Evolutionary conservation across 2,329 filamentous ascomycete genomes (phyloP).

Genomic region (Acephala macrosclerotiorum): DNA sequence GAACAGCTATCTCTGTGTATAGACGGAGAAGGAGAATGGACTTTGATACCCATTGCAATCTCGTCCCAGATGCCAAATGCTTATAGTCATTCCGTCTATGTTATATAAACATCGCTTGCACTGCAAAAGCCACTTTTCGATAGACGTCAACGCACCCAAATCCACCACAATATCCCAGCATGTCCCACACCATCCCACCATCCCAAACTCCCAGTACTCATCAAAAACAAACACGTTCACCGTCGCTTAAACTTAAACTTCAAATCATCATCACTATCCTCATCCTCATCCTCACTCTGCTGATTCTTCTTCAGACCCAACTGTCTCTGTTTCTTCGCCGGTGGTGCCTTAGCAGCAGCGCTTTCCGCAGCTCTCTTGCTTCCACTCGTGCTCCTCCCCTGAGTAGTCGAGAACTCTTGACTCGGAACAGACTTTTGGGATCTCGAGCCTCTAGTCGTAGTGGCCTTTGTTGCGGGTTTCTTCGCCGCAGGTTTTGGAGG

Average conservation of each 20-base stretch:
- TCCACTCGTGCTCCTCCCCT: conserved; percentile 1
- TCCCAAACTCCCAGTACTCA: neutral
- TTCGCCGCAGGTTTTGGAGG: conserved; percentile 12
- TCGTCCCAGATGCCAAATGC: neutral
- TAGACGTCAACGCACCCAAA: neutral
- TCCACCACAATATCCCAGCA: neutral
- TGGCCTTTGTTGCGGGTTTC: conserved; percentile 2
- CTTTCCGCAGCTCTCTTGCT: conserved; percentile 36
- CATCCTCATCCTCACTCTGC: conserved; percentile 35
- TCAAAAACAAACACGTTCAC: neutral
- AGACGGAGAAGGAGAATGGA: neutral
- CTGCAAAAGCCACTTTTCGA: neutral
- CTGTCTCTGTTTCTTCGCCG: conserved; percentile 39
- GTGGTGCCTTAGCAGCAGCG: conserved; percentile 31
- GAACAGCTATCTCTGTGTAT: conserved; percentile 3
- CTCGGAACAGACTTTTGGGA: conserved; percentile 19
- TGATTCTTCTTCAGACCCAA: conserved; percentile 16
- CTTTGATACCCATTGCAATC: conserved; percentile 29
- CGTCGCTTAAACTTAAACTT: conserved; percentile 42
- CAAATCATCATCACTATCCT: conserved; percentile 42
- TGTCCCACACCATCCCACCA: neutral
- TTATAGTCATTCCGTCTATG: neutral
- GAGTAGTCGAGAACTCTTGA: neutral
- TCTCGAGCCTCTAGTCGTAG: conserved; percentile 1
- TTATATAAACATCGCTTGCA: neutral